Evolutionary conservation across 805 yeast species (phyloP), one percentile per base, ranked within the genome.

Genomic region (Debaryomyces tyrocola): DNA sequence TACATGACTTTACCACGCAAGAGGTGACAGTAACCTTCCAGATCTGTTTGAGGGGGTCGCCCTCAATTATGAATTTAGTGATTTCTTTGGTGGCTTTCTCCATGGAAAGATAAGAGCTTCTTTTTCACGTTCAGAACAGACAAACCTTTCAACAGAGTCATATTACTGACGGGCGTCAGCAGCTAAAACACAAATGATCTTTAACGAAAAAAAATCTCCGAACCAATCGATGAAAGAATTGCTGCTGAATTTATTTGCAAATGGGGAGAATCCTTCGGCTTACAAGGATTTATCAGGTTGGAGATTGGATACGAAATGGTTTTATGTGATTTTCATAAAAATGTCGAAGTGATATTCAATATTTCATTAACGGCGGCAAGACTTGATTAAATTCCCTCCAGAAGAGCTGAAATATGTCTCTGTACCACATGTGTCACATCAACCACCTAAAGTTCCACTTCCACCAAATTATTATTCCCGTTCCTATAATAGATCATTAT

Each of bases 161-260:
- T 83, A 4, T 72, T 74, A 42, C 57, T n/a, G 87, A 83, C 50
- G 88, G 5, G 85, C 87, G 0, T 80, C 85, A 24, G 88, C 86
- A n/a, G 80, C 86, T 0, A 83, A 82, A 57, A 64, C 74, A 0
- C n/a, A n/a, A n/a, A n/a, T n/a, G n/a, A n/a, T n/a, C n/a, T n/a
- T n/a, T n/a, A n/a, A n/a, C n/a, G n/a, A n/a, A 34, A 43, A n/a
- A 53, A 58, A 6, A 45, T 59, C 4, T 63, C 64, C 31, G 62
- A 56, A 3, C 29, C 41, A 2, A 61, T 56, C 7, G 15, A 55
- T 40, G 88, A 83, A 56, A 41, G 76, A 12, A 53, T 49, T 14
- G 73, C 77, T 12, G 83, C 87, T 2, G 66, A 66, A 8, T 58
- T 52, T 20, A 82, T 83, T 21, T 83, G 88, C 58, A 51, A 67